These are phyloP conservation scores for Taphrina sp. DNA, from an alignment of 1,139 yeast genomes.

Conservation along the genomic window DNA sequence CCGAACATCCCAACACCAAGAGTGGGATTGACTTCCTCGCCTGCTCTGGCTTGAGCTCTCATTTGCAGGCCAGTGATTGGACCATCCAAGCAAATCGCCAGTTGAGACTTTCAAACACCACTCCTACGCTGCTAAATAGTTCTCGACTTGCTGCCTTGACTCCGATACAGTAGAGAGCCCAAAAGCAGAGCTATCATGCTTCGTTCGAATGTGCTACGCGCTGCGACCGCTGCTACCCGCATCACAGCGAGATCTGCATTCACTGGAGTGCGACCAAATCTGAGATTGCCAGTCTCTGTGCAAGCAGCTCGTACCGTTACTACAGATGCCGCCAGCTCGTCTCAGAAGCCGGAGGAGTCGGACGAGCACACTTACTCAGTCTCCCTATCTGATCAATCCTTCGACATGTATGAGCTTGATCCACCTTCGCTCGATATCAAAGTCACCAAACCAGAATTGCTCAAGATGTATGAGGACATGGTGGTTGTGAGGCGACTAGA, in stretches of 20 bases:
- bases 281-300: not conserved
- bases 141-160: too few species aligned
- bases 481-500: conserved; percentile 75
- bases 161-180: too few species aligned
- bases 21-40: too few species aligned
- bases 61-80: too few species aligned
- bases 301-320: conserved; percentile 29
- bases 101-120: too few species aligned
- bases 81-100: too few species aligned
- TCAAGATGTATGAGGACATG: conserved; percentile 91
- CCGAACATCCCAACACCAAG: too few species aligned
- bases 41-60: too few species aligned
- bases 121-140: too few species aligned
- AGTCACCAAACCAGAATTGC: conserved; percentile 73
- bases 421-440: conserved; percentile 60
- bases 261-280: conserved; percentile 4
- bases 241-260: not conserved
- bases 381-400: conserved; percentile 73
- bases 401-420: conserved; percentile 82
- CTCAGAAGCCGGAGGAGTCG: conserved; percentile 35
- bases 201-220: conserved; percentile 13
- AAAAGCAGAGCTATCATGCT: too few species aligned
- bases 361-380: conserved; percentile 41
- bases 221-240: not conserved
- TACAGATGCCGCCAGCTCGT: conserved; percentile 33